Evolutionary conservation across 192 early-diverging fungal species (phyloP), one percentile per base, ranked within the genome.

Genomic region (Backusella morwellensis): DNA sequence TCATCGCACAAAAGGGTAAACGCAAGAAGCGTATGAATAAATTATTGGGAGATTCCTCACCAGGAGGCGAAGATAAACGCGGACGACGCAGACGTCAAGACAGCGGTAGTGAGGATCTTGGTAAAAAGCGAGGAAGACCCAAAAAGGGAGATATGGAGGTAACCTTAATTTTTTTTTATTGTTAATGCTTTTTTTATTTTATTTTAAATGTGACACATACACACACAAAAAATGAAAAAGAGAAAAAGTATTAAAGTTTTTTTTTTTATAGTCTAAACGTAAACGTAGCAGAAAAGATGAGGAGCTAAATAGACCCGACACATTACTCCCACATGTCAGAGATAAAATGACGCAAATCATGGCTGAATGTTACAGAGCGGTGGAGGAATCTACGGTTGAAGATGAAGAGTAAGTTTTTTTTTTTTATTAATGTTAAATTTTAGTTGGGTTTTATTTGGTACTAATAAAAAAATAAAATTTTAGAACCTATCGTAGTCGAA

Each of bases 341-440:
- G 75, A 83, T 36, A 83, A 88, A 21, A 77, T 94, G 82, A 91
- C 80, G 6, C 75, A 78, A 19, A 81, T 92, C 7, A 90, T 93
- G 78, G 80, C 82, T 41, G 66, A 77, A n/a, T 85, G 80, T 56
- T 94, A 90, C 80, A 83, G 92, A 56, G 83, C 86, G 1, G 88
- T 95, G 17, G 89, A 91, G 44, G 83, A 88, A 14, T 82, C 84
- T 9, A 84, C 84, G 17, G 85, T 77, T 2, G 86, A 86, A 35
- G 75, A 84, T 34, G 86, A 88, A 63, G 86, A 84, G 70, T 85
- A 78, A 14, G 41, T 19, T n/a, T 44, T 4, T 5, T 9, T 71
- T 66, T 70, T 2, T 42, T 82, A 84, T n/a, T 34, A 68, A 68
- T 32, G 3, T 71, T 75, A 56, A 68, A 6, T 14, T 54, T 71